Percentiles rank a stretch among this genome's conserved stretches.
Conservation (phyloP, 225 moss, liverwort and hornwort genomes). For the Sphagnum tenellum region DNA sequence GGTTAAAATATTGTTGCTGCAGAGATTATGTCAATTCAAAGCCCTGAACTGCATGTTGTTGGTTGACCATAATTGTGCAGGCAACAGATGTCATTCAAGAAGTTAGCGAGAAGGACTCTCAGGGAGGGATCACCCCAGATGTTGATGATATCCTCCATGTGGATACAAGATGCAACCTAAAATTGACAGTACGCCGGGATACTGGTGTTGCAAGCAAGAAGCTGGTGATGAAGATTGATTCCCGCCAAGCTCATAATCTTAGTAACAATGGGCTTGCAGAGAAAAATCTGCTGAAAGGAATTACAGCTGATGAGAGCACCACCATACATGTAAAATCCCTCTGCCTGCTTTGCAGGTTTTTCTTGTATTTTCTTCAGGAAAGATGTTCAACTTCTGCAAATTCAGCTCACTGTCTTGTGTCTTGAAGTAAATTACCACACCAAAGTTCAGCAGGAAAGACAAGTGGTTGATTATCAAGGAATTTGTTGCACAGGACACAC, state of each 20-base stretch:
- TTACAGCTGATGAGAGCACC: constrained; percentile 65
- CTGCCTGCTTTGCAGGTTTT: background rate
- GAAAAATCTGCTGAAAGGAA: constrained; percentile 55
- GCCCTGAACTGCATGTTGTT: too few species aligned
- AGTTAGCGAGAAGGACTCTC: constrained; percentile 14
- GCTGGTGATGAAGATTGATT: constrained; percentile 23
- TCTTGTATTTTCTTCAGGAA: too few species aligned
- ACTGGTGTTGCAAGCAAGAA: constrained; percentile 41
- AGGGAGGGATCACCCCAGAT: constrained; percentile 5
- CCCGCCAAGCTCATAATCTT: constrained; percentile 26
- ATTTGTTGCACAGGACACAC: constrained; percentile 34
- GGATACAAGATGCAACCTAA: constrained; percentile 25
- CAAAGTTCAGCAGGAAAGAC: too few species aligned
- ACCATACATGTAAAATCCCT: constrained; percentile 38
- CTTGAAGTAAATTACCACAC: too few species aligned
- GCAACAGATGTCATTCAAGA: constrained; percentile 41
- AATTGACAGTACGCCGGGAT: constrained; percentile 28
- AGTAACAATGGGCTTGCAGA: constrained; percentile 30
- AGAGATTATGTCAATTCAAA: too few species aligned
- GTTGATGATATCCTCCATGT: constrained; percentile 1
- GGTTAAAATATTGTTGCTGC: background rate
- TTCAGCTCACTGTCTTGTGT: too few species aligned
- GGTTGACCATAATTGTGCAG: constrained; percentile 10
- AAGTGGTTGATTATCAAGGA: background rate
- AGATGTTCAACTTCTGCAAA: too few species aligned